Evolutionary conservation across 2,329 filamentous ascomycete genomes (phyloP).

Genomic region (Fusarium sp.): DNA sequence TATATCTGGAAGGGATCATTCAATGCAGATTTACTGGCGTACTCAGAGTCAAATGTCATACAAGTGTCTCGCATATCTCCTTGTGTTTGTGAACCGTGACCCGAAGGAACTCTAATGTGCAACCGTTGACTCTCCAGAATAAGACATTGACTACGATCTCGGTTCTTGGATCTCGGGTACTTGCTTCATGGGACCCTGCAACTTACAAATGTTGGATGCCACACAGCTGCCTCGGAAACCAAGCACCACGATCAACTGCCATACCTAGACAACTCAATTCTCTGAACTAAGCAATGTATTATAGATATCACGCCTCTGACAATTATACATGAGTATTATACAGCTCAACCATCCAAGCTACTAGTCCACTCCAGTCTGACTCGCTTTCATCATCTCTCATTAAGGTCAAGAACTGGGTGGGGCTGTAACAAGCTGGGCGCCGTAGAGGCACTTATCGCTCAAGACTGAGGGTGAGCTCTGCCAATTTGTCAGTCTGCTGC

Average conservation of each 20-base stretch:
- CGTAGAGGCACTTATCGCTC: neutral
- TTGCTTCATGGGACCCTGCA: neutral
- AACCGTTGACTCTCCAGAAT: neutral
- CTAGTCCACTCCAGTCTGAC: neutral
- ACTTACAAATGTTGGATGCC: neutral
- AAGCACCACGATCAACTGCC: neutral
- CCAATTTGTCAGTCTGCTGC: neutral
- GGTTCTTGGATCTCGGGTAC: neutral
- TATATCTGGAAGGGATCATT: neutral
- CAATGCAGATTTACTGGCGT: neutral
- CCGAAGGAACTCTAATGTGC: neutral
- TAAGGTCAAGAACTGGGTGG: neutral
- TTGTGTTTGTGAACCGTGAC: neutral
- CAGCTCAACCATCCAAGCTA: neutral
- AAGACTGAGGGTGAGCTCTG: neutral
- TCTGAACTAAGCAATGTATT: neutral
- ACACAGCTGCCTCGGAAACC: neutral
- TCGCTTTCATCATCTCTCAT: neutral
- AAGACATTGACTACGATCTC: neutral
- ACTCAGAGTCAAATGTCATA: neutral
- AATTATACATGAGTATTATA: neutral
- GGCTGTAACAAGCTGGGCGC: neutral
- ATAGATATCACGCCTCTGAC: neutral
- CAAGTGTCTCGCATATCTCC: neutral
- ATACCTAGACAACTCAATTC: neutral